phyloP scores from a whole-genome alignment of 2,329 filamentous ascomycete genomes.

The Drechslerella dactyloides region DNA sequence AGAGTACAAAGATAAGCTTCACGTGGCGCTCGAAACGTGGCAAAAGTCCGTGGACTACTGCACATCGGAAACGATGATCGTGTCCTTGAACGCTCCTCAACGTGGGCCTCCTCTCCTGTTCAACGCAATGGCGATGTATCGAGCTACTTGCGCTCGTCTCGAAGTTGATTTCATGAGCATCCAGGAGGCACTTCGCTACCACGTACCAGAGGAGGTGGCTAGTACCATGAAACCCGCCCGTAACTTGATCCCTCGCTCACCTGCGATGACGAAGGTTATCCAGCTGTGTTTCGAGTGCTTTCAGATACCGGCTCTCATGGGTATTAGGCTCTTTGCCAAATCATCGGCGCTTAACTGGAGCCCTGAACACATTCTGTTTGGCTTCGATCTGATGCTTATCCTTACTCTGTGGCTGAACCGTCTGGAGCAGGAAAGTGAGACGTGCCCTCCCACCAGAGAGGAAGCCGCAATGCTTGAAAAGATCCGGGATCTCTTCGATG shows the following conservation, averaged over 20 bases:
- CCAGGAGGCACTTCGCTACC: slow-evolving; percentile 94
- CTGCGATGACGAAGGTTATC: slow-evolving; percentile 98
- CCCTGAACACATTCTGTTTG: slow-evolving; percentile 94
- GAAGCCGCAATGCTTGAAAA: slow-evolving; percentile 91
- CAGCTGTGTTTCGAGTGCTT: slow-evolving; percentile 98
- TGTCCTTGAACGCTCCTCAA: slow-evolving; percentile 90
- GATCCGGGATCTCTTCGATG: slow-evolving; percentile 85
- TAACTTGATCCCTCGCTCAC: slow-evolving; percentile 90
- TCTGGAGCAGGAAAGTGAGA: slow-evolving; percentile 96
- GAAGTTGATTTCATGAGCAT: slow-evolving; percentile 95
- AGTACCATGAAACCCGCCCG: slow-evolving; percentile 94
- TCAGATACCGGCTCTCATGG: slow-evolving; percentile 90
- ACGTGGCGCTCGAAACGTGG: slow-evolving; percentile 96
- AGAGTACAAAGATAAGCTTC: slow-evolving; percentile 82
- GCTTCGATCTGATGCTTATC: slow-evolving; percentile 96
- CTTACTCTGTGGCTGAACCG: slow-evolving; percentile 98
- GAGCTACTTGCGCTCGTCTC: slow-evolving; percentile 87
- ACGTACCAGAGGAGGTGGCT: slow-evolving; percentile 95
- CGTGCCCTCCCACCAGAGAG: slow-evolving; percentile 73
- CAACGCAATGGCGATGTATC: slow-evolving; percentile 96
- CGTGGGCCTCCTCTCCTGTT: slow-evolving; percentile 96
- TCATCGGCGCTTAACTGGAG: slow-evolving; percentile 99
- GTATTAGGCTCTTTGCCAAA: slow-evolving; percentile 96
- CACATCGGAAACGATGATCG: slow-evolving; percentile 85
- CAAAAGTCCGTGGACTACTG: slow-evolving; percentile 93